A percentile compares a stretch with the other conserved stretches of the same genome.
Evolutionary conservation across 495 filamentous ascomycete species (phyloP).

Genomic region (Emericellopsis terricola): DNA sequence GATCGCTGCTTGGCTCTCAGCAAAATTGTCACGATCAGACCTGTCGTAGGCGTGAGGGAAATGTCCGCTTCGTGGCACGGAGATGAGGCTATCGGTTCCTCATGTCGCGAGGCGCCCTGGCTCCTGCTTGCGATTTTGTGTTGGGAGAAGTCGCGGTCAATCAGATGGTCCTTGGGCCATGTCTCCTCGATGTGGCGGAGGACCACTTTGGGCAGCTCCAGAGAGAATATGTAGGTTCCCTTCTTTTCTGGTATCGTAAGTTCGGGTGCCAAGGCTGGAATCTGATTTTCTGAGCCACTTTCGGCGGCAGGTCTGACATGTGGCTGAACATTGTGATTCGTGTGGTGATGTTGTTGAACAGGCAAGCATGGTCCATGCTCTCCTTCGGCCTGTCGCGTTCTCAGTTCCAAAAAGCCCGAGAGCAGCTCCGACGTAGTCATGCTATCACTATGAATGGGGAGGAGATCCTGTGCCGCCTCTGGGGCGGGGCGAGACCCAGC

Average conservation of each 20-base stretch:
- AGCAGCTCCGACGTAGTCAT: too few species aligned
- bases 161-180: not conserved
- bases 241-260: not conserved
- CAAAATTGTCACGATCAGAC: conserved; percentile 1
- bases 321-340: too few species aligned
- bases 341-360: too few species aligned
- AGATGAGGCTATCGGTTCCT: not conserved
- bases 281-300: not conserved
- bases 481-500: too few species aligned
- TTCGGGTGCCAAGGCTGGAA: not conserved
- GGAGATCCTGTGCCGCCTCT: too few species aligned
- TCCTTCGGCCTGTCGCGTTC: too few species aligned
- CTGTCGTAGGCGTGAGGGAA: not conserved
- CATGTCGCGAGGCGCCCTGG: not conserved
- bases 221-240: not conserved
- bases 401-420: too few species aligned
- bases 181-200: not conserved
- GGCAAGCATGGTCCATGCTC: too few species aligned
- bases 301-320: too few species aligned
- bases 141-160: not conserved
- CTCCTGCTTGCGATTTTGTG: not conserved
- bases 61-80: conserved; percentile 1
- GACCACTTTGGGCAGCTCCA: not conserved
- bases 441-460: too few species aligned
- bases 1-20: conserved; percentile 1